These are phyloP conservation scores for Westerdykella sp. DNA, from an alignment of 2,329 filamentous ascomycete genomes.

Conservation along the genomic window DNA sequence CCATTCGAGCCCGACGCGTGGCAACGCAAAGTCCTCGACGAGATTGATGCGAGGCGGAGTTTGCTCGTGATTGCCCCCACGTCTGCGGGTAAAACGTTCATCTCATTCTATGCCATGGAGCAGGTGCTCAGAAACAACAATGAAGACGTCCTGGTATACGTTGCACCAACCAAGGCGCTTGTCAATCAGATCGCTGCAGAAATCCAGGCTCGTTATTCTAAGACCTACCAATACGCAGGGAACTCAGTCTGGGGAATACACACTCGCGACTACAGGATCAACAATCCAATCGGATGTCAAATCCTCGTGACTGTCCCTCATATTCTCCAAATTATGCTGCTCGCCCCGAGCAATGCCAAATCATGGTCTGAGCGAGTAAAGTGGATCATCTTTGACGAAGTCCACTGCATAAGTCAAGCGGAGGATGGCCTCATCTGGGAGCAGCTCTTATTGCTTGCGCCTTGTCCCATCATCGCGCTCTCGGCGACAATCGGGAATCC, in stretches of 20 bases:
- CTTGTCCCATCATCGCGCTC: constrained; percentile 71
- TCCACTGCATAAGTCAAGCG: constrained; percentile 71
- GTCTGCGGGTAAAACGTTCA: constrained; percentile 76
- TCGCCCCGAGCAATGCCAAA: constrained; percentile 59
- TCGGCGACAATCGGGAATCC: constrained; percentile 77
- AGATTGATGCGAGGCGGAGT: constrained; percentile 63
- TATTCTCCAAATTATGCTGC: constrained; percentile 71
- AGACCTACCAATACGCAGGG: constrained; percentile 50
- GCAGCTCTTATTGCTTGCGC: constrained; percentile 65
- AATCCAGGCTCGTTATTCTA: constrained; percentile 67
- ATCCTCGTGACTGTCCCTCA: constrained; percentile 72
- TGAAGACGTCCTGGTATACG: constrained; percentile 67
- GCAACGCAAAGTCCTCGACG: constrained; percentile 68
- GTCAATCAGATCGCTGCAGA: constrained; percentile 81
- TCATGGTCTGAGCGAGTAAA: constrained; percentile 63
- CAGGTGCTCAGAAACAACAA: constrained; percentile 63
- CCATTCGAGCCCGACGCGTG: constrained; percentile 69
- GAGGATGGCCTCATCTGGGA: constrained; percentile 76
- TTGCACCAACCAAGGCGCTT: constrained; percentile 74
- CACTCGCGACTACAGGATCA: constrained; percentile 68
- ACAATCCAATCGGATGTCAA: constrained; percentile 66
- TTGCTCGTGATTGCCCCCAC: constrained; percentile 72
- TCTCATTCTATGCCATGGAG: constrained; percentile 79
- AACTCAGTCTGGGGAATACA: constrained; percentile 75
- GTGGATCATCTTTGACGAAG: constrained; percentile 76